Evolutionary conservation across 768 basidiomycete genomes (phyloP).

Genomic region (Tubosaeta sp.): DNA sequence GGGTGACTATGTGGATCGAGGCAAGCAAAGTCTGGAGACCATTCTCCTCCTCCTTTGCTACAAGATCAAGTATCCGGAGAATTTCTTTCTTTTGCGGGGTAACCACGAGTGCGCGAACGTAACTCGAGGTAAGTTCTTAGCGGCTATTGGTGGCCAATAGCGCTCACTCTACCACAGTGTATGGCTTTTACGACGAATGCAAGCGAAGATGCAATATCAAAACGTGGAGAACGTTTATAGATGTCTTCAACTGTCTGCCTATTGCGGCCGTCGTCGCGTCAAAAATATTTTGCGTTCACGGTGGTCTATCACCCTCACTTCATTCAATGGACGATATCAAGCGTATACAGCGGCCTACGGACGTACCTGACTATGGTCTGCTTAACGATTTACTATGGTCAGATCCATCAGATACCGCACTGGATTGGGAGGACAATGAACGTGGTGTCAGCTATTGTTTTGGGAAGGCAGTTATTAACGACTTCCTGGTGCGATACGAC

Average conservation of each 20-base stretch:
- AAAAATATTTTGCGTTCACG: constrained; percentile 99
- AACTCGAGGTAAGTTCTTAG: constrained; percentile 72
- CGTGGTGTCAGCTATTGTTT: constrained; percentile 99
- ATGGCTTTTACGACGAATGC: constrained; percentile 99
- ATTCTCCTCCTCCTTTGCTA: constrained; percentile 95
- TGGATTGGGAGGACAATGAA: constrained; percentile 99
- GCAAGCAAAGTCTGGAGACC: constrained; percentile 97
- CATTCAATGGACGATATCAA: constrained; percentile 99
- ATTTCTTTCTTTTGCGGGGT: constrained; percentile 95
- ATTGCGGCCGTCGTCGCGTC: constrained; percentile 98
- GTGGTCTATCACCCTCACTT: constrained; percentile 88
- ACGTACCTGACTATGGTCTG: constrained; percentile 97
- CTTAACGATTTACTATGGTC: constrained; percentile 98
- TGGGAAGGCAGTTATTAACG: constrained; percentile 95
- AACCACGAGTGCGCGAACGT: constrained; percentile 99
- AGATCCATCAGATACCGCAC: constrained; percentile 94
- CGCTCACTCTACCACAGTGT: constrained; percentile 53
- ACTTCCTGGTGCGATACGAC: constrained; percentile 91
- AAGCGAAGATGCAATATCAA: constrained; percentile 99
- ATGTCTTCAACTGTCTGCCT: constrained; percentile 98
- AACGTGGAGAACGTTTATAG: constrained; percentile 99
- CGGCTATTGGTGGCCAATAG: constrained; percentile 8
- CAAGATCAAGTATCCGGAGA: constrained; percentile 99
- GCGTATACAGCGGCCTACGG: constrained; percentile 94
- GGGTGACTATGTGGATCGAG: constrained; percentile 98